Base-by-base conservation (phyloP, 202 grass and related monocot species). In the Panicum virgatum region DNA sequence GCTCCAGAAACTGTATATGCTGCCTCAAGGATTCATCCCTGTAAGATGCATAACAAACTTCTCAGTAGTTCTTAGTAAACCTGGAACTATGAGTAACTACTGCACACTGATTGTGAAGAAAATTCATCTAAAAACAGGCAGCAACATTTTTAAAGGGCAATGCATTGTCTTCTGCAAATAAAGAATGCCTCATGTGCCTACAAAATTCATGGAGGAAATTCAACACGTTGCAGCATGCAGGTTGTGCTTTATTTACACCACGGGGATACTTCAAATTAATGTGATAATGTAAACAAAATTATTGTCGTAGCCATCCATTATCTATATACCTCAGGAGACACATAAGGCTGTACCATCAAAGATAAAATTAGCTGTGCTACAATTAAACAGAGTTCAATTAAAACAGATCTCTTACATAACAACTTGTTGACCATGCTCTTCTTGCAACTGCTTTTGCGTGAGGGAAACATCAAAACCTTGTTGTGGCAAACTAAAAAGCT, bases 381-480 rank as follows among this genome's bases (percentile, higher is more conserved):
- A n/a, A n/a, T n/a, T n/a, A n/a, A n/a, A 54, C 72, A 4, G 79
- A 69, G 18, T 69, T 69, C 1, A 57, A 44, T 4, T 22, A 14
- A 79, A 83, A 13, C 19, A 70, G 54, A 80, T 15, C 34, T 58
- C 84, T 82, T 88, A 98, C 96, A 88, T 86, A 15, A 50, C 45
- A 82, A 89, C 60, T 79, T 98, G 96, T 9, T 88, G 88, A 72
- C 77, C 90, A 83, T 98, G 96, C 82, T 98, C 92, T 86, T 98
- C 90, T 56, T 93, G 90, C 66, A 98, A 88, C 73, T 93, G 96
- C 56, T 89, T 74, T 20, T 98, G 92, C 3, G 92, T 89, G 32
- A 93, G 79, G 12, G 96, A 98, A 85, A 98, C 82, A 90, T 98
- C 90, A 87, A 98, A 95, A 16, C 96, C 96, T 88, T 95, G 82